Evolutionary conservation across 2,329 filamentous ascomycete species (phyloP).

Genomic region (Calycina herbarum): DNA sequence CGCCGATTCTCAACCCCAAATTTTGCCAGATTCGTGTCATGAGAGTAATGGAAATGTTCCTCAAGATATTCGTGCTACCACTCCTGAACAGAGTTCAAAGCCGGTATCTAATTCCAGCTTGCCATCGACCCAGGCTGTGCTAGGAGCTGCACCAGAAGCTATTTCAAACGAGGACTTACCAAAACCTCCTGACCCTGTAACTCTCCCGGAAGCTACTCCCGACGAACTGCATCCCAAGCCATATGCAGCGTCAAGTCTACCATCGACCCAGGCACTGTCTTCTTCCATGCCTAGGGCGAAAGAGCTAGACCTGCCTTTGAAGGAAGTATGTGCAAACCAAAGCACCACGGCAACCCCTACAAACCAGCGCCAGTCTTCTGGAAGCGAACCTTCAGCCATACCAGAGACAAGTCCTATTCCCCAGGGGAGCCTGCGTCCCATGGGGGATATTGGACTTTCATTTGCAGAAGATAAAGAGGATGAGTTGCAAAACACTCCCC

Average conservation of each 20-base stretch:
- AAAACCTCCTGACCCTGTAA: not conserved
- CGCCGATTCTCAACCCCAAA: not conserved
- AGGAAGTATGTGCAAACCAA: constrained; percentile 22
- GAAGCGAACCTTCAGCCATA: constrained; percentile 19
- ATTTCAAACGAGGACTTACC: not conserved
- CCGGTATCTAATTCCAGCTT: not conserved
- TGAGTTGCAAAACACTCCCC: constrained; percentile 24
- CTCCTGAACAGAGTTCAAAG: not conserved
- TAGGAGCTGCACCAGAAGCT: not conserved
- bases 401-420: constrained; percentile 37
- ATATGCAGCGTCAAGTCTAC: not conserved
- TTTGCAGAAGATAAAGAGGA: constrained; percentile 22
- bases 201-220: not conserved
- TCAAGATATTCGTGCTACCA: not conserved
- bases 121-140: not conserved
- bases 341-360: not conserved
- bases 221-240: not conserved
- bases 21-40: not conserved
- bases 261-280: not conserved
- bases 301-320: constrained; percentile 19
- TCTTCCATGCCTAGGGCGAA: not conserved
- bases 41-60: not conserved
- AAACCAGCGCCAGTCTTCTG: not conserved
- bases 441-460: constrained; percentile 34
- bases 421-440: constrained; percentile 24